Conservation (phyloP, 495 filamentous ascomycete species). For the Aspergillus sclerotiicarbonarius region DNA sequence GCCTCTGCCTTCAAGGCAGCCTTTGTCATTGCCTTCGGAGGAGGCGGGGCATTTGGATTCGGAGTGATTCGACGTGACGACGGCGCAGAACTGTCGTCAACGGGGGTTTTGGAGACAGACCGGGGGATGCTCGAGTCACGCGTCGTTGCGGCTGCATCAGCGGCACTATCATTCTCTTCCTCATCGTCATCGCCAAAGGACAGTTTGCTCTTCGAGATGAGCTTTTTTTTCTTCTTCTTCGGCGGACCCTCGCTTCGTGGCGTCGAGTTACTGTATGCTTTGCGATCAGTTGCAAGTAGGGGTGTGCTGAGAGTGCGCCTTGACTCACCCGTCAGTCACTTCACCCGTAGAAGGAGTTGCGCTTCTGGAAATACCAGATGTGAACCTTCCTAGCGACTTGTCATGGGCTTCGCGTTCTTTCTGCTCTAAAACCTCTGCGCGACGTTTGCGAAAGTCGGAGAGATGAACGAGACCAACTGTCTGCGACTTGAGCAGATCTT, state of each 20-base stretch:
- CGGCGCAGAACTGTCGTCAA: conserved; percentile 37
- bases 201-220: conserved; percentile 61
- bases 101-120: conserved; percentile 38
- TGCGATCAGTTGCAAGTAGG: conserved; percentile 34
- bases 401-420: conserved; percentile 80
- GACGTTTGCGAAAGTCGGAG: conserved; percentile 93
- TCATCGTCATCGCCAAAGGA: conserved; percentile 65
- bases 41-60: conserved; percentile 64
- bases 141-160: conserved; percentile 33
- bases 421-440: conserved; percentile 89
- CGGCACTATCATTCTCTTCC: conserved; percentile 46
- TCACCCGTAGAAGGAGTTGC: conserved; percentile 54
- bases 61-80: conserved; percentile 55
- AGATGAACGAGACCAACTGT: conserved; percentile 92
- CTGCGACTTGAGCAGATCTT: conserved; percentile 86
- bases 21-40: conserved; percentile 84
- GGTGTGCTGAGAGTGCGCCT: conserved; percentile 14
- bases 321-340: conserved; percentile 52
- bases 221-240: conserved; percentile 68
- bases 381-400: conserved; percentile 50
- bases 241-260: conserved; percentile 44
- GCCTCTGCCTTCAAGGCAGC: conserved; percentile 78
- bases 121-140: conserved; percentile 36
- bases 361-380: conserved; percentile 47
- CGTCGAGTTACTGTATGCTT: conserved; percentile 39